Conservation (phyloP, 768 basidiomycete genomes). For the Lyophyllum atratum region DNA sequence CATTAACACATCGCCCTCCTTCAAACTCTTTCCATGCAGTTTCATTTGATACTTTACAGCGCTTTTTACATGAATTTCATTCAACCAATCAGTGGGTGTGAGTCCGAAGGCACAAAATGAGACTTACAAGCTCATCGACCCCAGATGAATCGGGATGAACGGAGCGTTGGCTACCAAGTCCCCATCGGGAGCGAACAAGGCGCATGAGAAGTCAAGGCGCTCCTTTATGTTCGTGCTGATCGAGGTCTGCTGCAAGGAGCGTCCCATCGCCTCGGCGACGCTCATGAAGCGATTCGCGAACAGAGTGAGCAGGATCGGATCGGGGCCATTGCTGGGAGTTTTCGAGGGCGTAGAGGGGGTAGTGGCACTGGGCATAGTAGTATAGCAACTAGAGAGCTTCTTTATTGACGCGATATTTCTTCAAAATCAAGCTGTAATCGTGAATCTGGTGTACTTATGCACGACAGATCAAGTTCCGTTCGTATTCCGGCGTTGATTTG, state of each 20-base stretch:
- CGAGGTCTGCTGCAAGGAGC: conserved; percentile 86
- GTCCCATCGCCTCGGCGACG: conserved; percentile 94
- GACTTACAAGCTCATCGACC: conserved; percentile 88
- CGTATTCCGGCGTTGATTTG: conserved; percentile 13
- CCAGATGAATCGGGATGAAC: conserved; percentile 85
- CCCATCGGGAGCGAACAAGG: conserved; percentile 92
- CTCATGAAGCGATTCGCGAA: conserved; percentile 98
- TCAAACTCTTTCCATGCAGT: conserved; percentile 64
- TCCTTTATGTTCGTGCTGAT: conserved; percentile 97
- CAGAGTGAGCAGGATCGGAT: conserved; percentile 86
- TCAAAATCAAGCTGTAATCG: not conserved
- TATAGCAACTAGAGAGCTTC: not conserved
- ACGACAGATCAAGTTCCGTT: conserved; percentile 14
- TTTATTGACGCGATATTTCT: not conserved
- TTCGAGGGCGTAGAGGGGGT: conserved; percentile 11
- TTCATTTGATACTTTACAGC: conserved; percentile 92
- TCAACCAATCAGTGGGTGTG: not conserved
- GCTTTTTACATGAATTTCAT: conserved; percentile 32
- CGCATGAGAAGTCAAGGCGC: conserved; percentile 92
- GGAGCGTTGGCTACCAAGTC: conserved; percentile 95
- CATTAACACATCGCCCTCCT: conserved; percentile 92
- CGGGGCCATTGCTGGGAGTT: conserved; percentile 50
- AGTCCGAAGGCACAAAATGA: not conserved
- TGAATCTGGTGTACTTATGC: not conserved
- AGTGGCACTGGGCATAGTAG: conserved; percentile 6